Base-by-base conservation (phyloP, 2,329 filamentous ascomycete genomes). In the Macrophomina tecta region DNA sequence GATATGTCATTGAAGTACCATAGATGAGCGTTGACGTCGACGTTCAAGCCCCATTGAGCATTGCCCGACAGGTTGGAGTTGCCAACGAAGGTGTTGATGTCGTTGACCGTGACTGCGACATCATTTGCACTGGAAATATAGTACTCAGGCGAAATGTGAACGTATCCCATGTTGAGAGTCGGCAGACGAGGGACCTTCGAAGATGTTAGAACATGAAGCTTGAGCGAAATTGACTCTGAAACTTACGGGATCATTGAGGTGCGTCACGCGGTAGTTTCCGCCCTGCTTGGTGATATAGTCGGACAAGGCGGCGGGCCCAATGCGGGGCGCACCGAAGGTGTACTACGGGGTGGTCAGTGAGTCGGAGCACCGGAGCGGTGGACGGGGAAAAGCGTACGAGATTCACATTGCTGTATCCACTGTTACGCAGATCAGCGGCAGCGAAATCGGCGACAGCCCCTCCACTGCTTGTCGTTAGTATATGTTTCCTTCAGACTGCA, bases 71-170 rank as follows among this genome's bases (percentile, higher is more conserved):
- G 40, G 36, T 75, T 74, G 38, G 74, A 9, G 1, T 66, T 70
- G 0, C 73, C 75, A 0, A 65, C 69, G n/a, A 70, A 68, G 5
- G 72, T 68, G 4, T 68, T 67, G 0, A 78, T 51, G 67, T 78
- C 77, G 0, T 66, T 69, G 1, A 69, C 49, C 7, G 68, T 72
- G 1, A 73, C 72, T n/a, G 58, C 38, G 0, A 67, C 73, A 5
- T 68, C 48, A 36, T 77, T 77, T 0, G 69, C 73, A 2, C 64
- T 74, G 0, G 72, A 71, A 55, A 80, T 72, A 61, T 77, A 92
- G 78, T 88, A 91, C 81, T 93, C 91, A 1, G 90, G 89, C 12
- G 82, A 86, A 16, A 87, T 85, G 76, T 92, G 90, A 40, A 84
- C 80, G 80, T 88, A 93, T 45, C 85, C 85, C 64, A 90, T 64